These are phyloP conservation scores for Trichoderma harzianum DNA, from an alignment of 2,329 filamentous ascomycete species.

Conservation along the genomic window DNA sequence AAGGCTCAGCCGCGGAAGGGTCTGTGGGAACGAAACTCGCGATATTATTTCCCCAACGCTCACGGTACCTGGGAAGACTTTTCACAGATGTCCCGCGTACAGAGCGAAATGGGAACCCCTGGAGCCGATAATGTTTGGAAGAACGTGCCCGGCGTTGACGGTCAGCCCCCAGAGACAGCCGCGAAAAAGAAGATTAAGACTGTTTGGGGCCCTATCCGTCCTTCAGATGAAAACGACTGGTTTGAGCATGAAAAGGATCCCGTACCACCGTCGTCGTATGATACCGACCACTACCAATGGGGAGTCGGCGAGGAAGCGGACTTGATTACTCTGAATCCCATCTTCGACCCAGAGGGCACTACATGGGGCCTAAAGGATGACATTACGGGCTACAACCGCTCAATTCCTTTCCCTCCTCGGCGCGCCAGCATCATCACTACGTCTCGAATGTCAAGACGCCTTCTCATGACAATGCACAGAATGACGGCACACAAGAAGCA, in stretches of 20 bases:
- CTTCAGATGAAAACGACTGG: constrained; percentile 64
- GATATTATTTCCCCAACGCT: constrained; percentile 73
- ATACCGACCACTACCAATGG: constrained; percentile 80
- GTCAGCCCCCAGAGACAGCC: constrained; percentile 35
- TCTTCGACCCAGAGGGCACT: constrained; percentile 86
- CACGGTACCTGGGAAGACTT: constrained; percentile 81
- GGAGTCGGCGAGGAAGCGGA: constrained; percentile 89
- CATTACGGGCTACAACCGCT: constrained; percentile 75
- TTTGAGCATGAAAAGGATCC: constrained; percentile 72
- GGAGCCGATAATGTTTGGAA: constrained; percentile 67
- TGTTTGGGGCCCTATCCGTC: constrained; percentile 81
- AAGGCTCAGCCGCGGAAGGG: constrained; percentile 72
- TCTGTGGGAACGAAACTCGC: constrained; percentile 74
- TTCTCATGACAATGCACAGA: constrained; percentile 83
- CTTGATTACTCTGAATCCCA: constrained; percentile 84
- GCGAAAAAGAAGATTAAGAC: constrained; percentile 52
- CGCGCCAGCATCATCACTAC: constrained; percentile 87
- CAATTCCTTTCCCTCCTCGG: constrained; percentile 60
- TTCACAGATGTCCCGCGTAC: constrained; percentile 67
- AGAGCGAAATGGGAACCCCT: constrained; percentile 66
- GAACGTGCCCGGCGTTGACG: constrained; percentile 41
- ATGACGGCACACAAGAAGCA: constrained; percentile 83
- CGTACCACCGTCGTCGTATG: constrained; percentile 64
- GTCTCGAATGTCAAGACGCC: constrained; percentile 73
- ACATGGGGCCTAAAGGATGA: constrained; percentile 80